phyloP scores from a whole-genome alignment of 352 stramenopile species.

The Phytophthora tubulina region DNA sequence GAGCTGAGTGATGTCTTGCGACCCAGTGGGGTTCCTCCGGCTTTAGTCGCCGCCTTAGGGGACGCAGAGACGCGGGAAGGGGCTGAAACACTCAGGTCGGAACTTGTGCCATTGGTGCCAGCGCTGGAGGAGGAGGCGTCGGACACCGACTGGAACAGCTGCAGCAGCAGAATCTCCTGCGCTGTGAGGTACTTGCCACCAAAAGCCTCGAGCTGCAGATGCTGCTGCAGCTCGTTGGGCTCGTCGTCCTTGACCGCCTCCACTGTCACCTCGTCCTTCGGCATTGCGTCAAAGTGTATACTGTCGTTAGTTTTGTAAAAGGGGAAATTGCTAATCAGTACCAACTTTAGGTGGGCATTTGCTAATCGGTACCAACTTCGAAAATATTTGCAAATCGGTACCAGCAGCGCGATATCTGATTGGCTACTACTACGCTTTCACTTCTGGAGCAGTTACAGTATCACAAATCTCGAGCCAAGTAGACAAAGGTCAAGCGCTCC shows the following conservation, averaged over 20 bases:
- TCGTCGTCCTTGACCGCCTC: conserved; percentile 59
- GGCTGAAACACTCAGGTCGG: conserved; percentile 27
- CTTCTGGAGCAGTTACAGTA: too few species aligned
- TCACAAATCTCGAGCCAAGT: too few species aligned
- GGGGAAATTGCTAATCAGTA: too few species aligned
- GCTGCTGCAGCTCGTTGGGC: conserved; percentile 69
- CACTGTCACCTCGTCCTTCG: conserved; percentile 37
- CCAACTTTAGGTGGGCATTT: too few species aligned
- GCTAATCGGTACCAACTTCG: too few species aligned
- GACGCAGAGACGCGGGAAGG: conserved; percentile 18
- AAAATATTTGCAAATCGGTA: too few species aligned
- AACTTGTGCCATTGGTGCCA: conserved; percentile 3
- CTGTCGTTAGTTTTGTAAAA: neutral
- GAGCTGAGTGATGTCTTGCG: conserved; percentile 32
- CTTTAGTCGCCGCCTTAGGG: conserved; percentile 15
- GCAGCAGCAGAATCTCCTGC: conserved; percentile 79
- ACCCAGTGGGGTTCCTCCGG: conserved; percentile 1
- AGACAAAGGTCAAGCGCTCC: too few species aligned
- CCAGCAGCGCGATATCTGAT: too few species aligned
- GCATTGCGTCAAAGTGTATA: conserved; percentile 24
- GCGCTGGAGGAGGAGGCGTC: conserved; percentile 16
- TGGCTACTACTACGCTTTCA: too few species aligned
- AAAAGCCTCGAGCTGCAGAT: conserved; percentile 77
- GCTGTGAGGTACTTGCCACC: conserved; percentile 80
- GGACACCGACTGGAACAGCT: conserved; percentile 64